Base-by-base conservation (phyloP, 768 basidiomycete species). In the Porpolomopsis calyptriformis region DNA sequence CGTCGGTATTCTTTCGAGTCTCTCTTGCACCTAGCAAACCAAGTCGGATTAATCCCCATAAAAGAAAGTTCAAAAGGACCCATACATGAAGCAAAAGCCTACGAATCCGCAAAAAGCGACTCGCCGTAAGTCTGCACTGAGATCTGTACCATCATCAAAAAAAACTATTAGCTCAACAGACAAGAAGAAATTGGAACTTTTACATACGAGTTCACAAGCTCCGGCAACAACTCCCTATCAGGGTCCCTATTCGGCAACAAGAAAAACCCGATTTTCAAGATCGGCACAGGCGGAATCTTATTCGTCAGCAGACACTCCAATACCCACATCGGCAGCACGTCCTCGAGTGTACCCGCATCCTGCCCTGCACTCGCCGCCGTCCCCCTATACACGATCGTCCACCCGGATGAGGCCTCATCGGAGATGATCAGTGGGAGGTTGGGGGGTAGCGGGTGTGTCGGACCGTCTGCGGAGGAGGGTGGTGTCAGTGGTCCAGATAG, bases 181-280 rank as follows among this genome's bases (percentile, higher is more conserved):
- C 10, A 45, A 11, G 36, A 26, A 31, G 23, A 34, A 27, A 31
- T 11, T 4, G 14, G 2, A 10, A 27, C 2, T 14, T 11, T 4
- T 18, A 76, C 87, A 57, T 56, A 94, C 92, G 80, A 80, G 58
- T 88, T 89, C 48, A 94, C 69, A 46, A 97, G 64, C 54, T 89
- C 88, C 0, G 88, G 87, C 31, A 96, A 61, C 50, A 71, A 68
- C 49, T 85, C 75, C 23, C 63, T 70, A 23, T 70, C 70, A 0
- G 73, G 70, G 43, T 81, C 76, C 49, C 75, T 74, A 48, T 66
- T 72, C 1, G 93, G 91, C 50, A 93, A 67, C 29, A 99, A 63
- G 16, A 94, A 77, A 59, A 98, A 99, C 54, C 90, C 88, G 36
- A 97, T 59, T 67, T 98, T 99, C 43, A 74, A 67, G 10, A 70